Percentiles rank a stretch among this genome's conserved stretches.
These are phyloP conservation scores for Saccharum officinarum DNA, from an alignment of 176 grass and related monocot genomes.

Conservation along the genomic window DNA sequence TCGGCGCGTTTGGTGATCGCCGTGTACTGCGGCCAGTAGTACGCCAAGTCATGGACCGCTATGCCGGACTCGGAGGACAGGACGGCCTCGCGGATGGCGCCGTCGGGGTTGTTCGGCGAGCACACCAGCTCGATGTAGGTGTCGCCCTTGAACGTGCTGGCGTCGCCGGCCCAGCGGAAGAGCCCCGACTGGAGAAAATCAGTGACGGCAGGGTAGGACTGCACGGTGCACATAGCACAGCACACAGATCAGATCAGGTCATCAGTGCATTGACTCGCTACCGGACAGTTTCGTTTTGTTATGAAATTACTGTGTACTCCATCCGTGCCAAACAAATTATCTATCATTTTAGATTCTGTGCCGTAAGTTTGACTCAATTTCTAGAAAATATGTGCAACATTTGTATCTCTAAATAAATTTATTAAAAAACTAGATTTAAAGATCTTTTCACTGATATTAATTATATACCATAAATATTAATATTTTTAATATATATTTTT, in stretches of 20 bases:
- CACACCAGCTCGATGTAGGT: constrained; percentile 83
- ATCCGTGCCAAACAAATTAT: too few species aligned
- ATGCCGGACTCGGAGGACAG: constrained; percentile 48
- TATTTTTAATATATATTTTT: too few species aligned
- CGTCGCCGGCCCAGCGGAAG: constrained; percentile 80
- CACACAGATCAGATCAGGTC: background rate
- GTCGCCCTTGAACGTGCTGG: constrained; percentile 43
- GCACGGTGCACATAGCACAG: background rate
- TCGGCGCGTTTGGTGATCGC: constrained; percentile 49
- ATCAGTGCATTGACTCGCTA: constrained; percentile 2
- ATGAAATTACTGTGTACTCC: background rate
- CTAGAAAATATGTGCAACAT: too few species aligned
- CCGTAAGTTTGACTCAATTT: too few species aligned
- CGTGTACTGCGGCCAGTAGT: constrained; percentile 97
- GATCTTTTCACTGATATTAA: too few species aligned
- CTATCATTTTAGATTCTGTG: too few species aligned
- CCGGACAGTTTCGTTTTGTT: background rate
- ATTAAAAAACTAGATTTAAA: too few species aligned
- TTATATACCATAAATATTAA: too few species aligned
- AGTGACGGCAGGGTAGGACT: constrained; percentile 66
- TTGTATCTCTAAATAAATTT: too few species aligned
- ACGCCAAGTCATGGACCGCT: constrained; percentile 72
- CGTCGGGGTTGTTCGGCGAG: constrained; percentile 89
- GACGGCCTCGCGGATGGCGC: constrained; percentile 56
- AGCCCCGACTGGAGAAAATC: constrained; percentile 69